Percentiles rank a stretch among this genome's conserved stretches.
phyloP scores from a whole-genome alignment of 2,329 filamentous ascomycete species.

The Verticillium zaregamsianum region DNA sequence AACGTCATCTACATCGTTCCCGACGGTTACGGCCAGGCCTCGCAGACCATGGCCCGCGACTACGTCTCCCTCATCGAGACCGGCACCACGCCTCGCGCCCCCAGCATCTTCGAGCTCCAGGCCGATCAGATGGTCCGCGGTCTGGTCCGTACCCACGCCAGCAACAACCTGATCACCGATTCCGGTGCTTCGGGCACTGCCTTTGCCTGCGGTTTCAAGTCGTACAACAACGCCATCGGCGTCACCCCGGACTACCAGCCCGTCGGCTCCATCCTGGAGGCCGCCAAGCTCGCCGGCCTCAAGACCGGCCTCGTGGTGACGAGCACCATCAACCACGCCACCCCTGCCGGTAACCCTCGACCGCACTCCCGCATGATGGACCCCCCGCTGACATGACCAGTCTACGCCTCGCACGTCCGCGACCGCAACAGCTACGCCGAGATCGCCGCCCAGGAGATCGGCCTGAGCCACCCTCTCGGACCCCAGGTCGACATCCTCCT shows the following conservation, averaged over 20 bases:
- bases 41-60: constrained; percentile 23
- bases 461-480: constrained; percentile 31
- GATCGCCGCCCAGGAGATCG: constrained; percentile 34
- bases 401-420: constrained; percentile 27
- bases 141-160: constrained; percentile 21
- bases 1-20: constrained; percentile 29
- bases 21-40: constrained; percentile 23
- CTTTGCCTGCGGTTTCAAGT: constrained; percentile 33
- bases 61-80: constrained; percentile 17
- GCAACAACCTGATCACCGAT: constrained; percentile 32
- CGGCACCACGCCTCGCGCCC: constrained; percentile 12
- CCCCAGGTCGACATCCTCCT: constrained; percentile 32
- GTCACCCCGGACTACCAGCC: constrained; percentile 26
- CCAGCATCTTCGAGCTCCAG: constrained; percentile 15
- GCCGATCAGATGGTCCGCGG: constrained; percentile 22
- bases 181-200: constrained; percentile 35
- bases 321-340: constrained; percentile 32
- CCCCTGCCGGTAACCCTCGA: constrained; percentile 18
- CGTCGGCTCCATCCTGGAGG: constrained; percentile 33
- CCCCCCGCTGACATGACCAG: constrained; percentile 3
- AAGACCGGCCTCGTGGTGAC: constrained; percentile 38
- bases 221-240: constrained; percentile 31
- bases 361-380: not conserved
- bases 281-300: constrained; percentile 32
- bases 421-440: constrained; percentile 27